Conservation (phyloP, 106 monocot genomes). For the Dactylorhiza incarnata region DNA sequence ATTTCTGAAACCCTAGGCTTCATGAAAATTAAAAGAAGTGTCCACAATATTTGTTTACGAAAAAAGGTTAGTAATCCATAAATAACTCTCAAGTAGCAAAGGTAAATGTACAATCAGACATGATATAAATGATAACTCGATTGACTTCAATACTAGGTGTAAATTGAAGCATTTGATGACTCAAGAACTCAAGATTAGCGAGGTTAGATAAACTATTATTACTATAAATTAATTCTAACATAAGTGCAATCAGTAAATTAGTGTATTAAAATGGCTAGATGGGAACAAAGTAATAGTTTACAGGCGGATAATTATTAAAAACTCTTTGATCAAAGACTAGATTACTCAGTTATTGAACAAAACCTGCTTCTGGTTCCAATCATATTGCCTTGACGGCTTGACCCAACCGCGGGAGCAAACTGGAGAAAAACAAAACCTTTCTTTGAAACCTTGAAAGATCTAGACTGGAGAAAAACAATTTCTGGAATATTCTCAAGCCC, state of each 20-base stretch:
- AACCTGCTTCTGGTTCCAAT: conserved; percentile 93
- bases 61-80: too few species aligned
- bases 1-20: conserved; percentile 56
- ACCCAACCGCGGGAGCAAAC: conserved; percentile 73
- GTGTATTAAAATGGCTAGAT: too few species aligned
- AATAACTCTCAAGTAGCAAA: neutral
- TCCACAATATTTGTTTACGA: neutral
- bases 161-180: too few species aligned
- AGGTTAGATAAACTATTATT: too few species aligned
- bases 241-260: too few species aligned
- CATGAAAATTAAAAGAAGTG: conserved; percentile 50
- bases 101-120: neutral
- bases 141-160: neutral
- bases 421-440: conserved; percentile 80
- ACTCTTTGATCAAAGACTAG: too few species aligned
- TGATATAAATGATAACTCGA: neutral
- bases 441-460: conserved; percentile 74
- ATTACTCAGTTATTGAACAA: neutral
- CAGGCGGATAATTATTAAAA: too few species aligned
- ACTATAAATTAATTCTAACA: too few species aligned
- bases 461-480: conserved; percentile 42
- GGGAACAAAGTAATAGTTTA: too few species aligned
- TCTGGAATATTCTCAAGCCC: neutral
- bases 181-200: too few species aligned
- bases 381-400: conserved; percentile 83